Evolutionary conservation across 768 basidiomycete genomes (phyloP).

Genomic region (Mycena latifolia): DNA sequence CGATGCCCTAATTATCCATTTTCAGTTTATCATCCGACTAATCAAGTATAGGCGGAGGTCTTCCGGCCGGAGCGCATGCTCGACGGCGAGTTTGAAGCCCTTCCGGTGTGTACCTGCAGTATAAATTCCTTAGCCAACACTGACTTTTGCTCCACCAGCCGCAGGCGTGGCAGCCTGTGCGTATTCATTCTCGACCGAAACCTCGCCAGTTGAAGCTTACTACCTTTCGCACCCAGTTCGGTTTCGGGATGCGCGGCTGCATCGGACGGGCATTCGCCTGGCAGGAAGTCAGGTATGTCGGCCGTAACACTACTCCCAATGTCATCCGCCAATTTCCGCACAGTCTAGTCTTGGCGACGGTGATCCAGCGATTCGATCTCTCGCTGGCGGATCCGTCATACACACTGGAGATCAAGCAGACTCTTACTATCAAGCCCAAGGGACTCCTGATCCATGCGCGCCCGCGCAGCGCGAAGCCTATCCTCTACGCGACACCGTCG

Average conservation of each 20-base stretch:
- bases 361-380: constrained; percentile 61
- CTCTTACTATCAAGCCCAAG: constrained; percentile 59
- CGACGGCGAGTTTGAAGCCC: constrained; percentile 58
- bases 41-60: constrained; percentile 46
- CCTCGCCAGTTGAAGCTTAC: constrained; percentile 36
- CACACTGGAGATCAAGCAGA: constrained; percentile 56
- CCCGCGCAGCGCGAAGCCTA: constrained; percentile 45
- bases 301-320: constrained; percentile 24
- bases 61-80: constrained; percentile 62
- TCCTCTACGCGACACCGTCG: no score
- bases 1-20: constrained; percentile 26
- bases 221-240: constrained; percentile 19
- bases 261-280: constrained; percentile 60
- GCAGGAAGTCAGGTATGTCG: constrained; percentile 55
- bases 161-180: constrained; percentile 57
- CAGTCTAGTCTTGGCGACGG: constrained; percentile 50
- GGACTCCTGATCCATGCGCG: constrained; percentile 54
- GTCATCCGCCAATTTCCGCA: background rate
- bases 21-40: no score
- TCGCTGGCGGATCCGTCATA: constrained; percentile 55
- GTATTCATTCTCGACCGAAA: constrained; percentile 11
- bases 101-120: constrained; percentile 43
- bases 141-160: constrained; percentile 40
- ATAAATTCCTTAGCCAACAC: background rate
- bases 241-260: constrained; percentile 40